A percentile compares a stretch with the other conserved stretches of the same genome.
Conservation (phyloP, 352 stramenopile genomes). For the Phytophthora crassamura region DNA sequence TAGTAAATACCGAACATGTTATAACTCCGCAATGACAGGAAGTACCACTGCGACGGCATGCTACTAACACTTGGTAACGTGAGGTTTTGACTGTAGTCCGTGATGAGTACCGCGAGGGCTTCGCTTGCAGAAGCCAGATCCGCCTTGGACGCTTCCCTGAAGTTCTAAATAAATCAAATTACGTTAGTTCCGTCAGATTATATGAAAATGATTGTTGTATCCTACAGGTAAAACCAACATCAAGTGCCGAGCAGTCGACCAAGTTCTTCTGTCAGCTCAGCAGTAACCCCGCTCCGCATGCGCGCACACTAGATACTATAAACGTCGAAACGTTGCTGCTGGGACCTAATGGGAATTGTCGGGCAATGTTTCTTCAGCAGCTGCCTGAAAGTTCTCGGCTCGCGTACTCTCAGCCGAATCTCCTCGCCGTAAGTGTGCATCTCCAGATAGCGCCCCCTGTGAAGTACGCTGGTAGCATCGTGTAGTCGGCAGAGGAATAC, state of each 20-base stretch:
- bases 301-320: conserved; percentile 5
- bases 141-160: conserved; percentile 12
- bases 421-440: no score
- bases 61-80: conserved; percentile 11
- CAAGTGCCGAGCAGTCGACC: conserved; percentile 6
- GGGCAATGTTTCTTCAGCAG: no score
- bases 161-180: not conserved
- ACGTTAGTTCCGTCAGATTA: conserved; percentile 3
- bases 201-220: conserved; percentile 12
- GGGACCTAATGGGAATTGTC: no score
- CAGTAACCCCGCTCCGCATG: not conserved
- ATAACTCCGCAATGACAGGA: conserved; percentile 10
- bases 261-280: conserved; percentile 19
- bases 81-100: no score
- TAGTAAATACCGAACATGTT: conserved; percentile 31
- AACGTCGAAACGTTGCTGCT: not conserved
- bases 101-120: conserved; percentile 12
- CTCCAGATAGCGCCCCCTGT: no score
- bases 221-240: not conserved
- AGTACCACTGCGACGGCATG: conserved; percentile 26
- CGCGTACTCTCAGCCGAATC: no score
- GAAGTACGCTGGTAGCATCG: no score
- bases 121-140: not conserved
- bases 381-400: no score
- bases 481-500: no score